A percentile compares a stretch with the other conserved stretches of the same genome.
Conservation (phyloP, 2,329 filamentous ascomycete species). For the Beauveria scarabaeidicola region DNA sequence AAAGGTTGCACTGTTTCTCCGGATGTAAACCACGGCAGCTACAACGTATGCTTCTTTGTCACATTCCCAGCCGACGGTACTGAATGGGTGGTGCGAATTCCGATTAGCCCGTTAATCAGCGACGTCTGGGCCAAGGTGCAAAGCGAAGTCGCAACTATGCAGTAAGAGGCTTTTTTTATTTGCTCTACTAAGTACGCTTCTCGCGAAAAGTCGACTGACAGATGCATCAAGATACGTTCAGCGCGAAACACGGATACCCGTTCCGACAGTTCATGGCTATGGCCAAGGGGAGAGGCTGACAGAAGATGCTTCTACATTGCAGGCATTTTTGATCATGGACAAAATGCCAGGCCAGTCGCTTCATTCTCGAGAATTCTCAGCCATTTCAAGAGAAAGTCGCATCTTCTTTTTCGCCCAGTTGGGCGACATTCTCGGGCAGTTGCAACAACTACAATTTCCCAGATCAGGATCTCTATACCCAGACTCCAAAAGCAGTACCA, state of each 20-base stretch:
- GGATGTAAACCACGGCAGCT: neutral
- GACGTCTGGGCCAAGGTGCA: neutral
- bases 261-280: neutral
- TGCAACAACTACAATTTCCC: neutral
- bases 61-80: neutral
- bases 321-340: neutral
- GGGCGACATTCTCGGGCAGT: neutral
- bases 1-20: neutral
- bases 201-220: neutral
- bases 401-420: neutral
- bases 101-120: neutral
- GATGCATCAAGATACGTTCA: neutral
- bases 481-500: neutral
- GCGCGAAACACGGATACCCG: neutral
- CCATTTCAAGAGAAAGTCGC: neutral
- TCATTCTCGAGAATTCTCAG: neutral
- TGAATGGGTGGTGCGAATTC: neutral
- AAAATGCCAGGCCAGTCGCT: neutral
- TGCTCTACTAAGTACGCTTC: no score
- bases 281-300: neutral
- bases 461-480: neutral
- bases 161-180: neutral
- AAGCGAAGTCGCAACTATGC: neutral
- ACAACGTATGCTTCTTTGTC: neutral
- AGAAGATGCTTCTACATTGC: neutral